Evolutionary conservation across 177 flowering plant genomes (phyloP).

Genomic region (Telopea speciosissima): DNA sequence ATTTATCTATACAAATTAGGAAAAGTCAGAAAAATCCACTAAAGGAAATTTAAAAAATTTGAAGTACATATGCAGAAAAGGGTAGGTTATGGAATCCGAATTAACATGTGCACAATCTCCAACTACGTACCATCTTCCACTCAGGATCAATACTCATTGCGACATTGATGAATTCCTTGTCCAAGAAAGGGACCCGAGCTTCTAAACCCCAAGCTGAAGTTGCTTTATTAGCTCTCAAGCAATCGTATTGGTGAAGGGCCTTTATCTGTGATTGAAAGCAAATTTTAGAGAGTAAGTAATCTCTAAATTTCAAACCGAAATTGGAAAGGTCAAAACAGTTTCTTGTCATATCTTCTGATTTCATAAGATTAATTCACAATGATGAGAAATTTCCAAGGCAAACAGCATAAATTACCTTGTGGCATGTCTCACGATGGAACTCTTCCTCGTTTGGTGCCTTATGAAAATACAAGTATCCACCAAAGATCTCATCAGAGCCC

Average conservation of each 20-base stretch:
- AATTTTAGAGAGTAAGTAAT: too few species aligned
- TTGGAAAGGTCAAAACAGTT: neutral
- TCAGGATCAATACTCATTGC: constrained; percentile 4
- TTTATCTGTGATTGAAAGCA: neutral
- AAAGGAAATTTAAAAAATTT: neutral
- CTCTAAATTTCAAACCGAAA: too few species aligned
- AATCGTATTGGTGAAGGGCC: constrained; percentile 9
- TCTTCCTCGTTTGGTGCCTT: constrained; percentile 52
- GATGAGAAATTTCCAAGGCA: neutral
- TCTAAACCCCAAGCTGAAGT: constrained; percentile 35
- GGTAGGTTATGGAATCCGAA: neutral
- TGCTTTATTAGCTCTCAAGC: constrained; percentile 80
- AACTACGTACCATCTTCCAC: constrained; percentile 2
- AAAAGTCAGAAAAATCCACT: neutral
- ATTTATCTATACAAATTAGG: constrained; percentile 34
- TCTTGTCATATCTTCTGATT: neutral
- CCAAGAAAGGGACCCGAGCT: constrained; percentile 1
- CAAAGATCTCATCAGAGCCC: constrained; percentile 86
- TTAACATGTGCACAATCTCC: neutral
- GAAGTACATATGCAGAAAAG: neutral
- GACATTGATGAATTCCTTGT: neutral
- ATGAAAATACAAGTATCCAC: constrained; percentile 60
- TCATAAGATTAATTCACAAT: neutral
- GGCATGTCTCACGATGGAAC: neutral
- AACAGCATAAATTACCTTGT: neutral